phyloP scores from a whole-genome alignment of 2,329 filamentous ascomycete genomes.

The Triangularia setosa region DNA sequence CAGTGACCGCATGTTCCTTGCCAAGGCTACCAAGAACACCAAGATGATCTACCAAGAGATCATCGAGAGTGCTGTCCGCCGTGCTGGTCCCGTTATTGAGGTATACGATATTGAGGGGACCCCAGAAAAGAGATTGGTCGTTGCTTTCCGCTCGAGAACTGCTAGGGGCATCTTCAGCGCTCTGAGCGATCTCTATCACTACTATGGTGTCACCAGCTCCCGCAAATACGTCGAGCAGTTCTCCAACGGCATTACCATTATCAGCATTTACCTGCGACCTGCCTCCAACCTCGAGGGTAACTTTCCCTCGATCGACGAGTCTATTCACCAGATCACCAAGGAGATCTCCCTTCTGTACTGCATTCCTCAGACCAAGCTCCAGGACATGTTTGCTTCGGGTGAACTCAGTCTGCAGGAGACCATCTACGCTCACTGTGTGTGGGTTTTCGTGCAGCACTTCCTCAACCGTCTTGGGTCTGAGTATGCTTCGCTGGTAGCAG shows the following conservation, averaged over 20 bases:
- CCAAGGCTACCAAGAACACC: constrained; percentile 94
- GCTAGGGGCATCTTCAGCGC: constrained; percentile 93
- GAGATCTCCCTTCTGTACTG: constrained; percentile 97
- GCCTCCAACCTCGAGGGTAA: constrained; percentile 54
- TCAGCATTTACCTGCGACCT: constrained; percentile 89
- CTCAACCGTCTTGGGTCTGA: constrained; percentile 90
- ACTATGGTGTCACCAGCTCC: constrained; percentile 94
- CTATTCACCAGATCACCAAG: constrained; percentile 98
- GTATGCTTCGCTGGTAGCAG: constrained; percentile 79
- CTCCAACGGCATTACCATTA: constrained; percentile 95
- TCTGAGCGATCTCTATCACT: constrained; percentile 93
- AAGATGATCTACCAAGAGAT: constrained; percentile 94
- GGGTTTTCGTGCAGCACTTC: constrained; percentile 98
- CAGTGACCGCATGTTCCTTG: constrained; percentile 88
- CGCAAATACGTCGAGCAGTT: constrained; percentile 99
- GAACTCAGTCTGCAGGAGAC: constrained; percentile 91
- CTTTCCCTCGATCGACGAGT: constrained; percentile 80
- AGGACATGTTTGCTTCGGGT: constrained; percentile 80
- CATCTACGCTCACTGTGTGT: constrained; percentile 94
- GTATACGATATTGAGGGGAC: constrained; percentile 93
- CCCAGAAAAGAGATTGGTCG: constrained; percentile 87
- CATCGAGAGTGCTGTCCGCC: constrained; percentile 75
- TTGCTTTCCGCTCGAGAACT: constrained; percentile 91
- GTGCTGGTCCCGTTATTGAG: constrained; percentile 94
- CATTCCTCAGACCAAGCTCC: constrained; percentile 95